Conservation (phyloP, 768 basidiomycete species). For the Xanthoconium stramineum region DNA sequence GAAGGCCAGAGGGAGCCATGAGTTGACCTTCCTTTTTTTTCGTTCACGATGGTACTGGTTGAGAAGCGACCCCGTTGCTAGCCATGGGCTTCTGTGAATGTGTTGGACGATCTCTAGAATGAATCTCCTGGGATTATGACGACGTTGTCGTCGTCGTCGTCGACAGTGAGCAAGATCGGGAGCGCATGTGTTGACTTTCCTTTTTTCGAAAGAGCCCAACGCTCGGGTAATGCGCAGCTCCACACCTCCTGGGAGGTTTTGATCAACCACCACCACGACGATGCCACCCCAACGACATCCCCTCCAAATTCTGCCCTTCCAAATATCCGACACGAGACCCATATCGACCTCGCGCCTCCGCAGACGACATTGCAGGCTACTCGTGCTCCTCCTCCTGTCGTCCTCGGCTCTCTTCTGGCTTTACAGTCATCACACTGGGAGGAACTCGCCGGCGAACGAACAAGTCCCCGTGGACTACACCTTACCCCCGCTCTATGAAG, state of each 20-base stretch:
- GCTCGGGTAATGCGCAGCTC: background rate
- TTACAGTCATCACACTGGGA: background rate
- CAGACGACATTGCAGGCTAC: slow-evolving; percentile 12
- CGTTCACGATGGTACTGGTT: background rate
- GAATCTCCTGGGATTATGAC: background rate
- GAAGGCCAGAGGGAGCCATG: background rate
- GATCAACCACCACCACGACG: slow-evolving; percentile 5
- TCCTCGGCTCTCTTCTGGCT: slow-evolving; percentile 17
- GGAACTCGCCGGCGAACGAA: slow-evolving; percentile 2
- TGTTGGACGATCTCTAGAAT: background rate
- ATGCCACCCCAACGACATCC: slow-evolving; percentile 11
- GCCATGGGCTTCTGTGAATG: background rate
- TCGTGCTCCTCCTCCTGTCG: slow-evolving; percentile 11
- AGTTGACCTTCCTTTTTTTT: background rate
- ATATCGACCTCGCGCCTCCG: background rate
- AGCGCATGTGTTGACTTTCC: background rate
- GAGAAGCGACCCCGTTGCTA: background rate
- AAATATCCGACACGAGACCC: slow-evolving; percentile 8
- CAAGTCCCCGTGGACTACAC: slow-evolving; percentile 1
- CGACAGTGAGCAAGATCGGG: too few species aligned
- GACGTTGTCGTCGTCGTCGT: too few species aligned
- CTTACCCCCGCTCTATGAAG: slow-evolving; percentile 44
- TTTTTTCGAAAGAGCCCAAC: background rate
- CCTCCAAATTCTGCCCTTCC: slow-evolving; percentile 18
- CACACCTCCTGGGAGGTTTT: background rate